Evolutionary conservation across 202 grass and related monocot species (phyloP).

Genomic region (Alloteropsis angusta): DNA sequence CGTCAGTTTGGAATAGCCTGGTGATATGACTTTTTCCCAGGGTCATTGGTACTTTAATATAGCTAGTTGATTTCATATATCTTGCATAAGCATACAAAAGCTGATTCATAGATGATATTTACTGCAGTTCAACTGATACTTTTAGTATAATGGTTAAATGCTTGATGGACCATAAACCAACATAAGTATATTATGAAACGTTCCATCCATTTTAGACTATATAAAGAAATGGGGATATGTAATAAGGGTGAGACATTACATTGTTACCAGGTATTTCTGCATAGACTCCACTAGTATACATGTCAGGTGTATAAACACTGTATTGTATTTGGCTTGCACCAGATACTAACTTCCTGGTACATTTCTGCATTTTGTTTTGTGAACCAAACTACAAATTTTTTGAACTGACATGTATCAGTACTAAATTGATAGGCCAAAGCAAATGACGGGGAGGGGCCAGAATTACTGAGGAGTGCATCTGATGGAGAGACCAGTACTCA

Average conservation of each 20-base stretch:
- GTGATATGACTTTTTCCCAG: neutral
- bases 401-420: conserved; percentile 1
- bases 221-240: neutral
- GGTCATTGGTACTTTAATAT: neutral
- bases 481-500: conserved; percentile 67
- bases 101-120: neutral
- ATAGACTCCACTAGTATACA: neutral
- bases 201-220: conserved; percentile 2
- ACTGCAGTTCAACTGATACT: neutral
- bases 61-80: neutral
- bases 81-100: neutral
- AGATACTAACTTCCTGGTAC: neutral
- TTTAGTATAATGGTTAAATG: neutral
- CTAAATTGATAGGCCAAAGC: conserved; percentile 73
- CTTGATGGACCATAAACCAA: neutral
- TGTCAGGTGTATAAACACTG: neutral
- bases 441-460: conserved; percentile 94
- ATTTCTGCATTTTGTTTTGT: neutral
- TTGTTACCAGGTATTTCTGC: neutral
- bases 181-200: neutral
- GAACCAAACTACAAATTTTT: neutral
- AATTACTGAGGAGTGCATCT: conserved; percentile 73
- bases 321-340: neutral
- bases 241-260: neutral
- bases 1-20: neutral